Evolutionary conservation across 345 rosid species (phyloP), one percentile per base, ranked within the genome.

Genomic region (Melastoma malabathricum): DNA sequence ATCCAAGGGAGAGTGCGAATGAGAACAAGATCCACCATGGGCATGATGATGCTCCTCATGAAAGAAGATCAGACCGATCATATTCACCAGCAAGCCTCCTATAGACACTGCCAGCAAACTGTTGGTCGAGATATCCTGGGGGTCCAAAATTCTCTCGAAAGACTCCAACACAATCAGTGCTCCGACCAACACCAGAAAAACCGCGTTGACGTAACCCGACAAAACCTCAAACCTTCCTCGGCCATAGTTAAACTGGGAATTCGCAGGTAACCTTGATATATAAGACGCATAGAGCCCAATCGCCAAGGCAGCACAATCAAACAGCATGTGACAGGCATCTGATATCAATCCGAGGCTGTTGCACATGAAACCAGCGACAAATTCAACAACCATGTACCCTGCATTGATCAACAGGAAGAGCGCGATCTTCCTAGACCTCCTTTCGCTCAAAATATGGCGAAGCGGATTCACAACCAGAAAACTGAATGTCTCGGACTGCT

Each of bases 31-130:
- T 20, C 90, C 96, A 51, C 96, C 96, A 68, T 90, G 98, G 31
- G 96, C 98, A 75, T 86, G 98, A 72, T 90, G 92, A 77, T 90
- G 98, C 71, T 90, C 98, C 62, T 90, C 98, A 16, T 90, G 98
- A 64, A 90, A 90, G 79, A 90, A 90, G 47, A 90, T 72, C 66
- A 86, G 71, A 53, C 98, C 98, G 15, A 86, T 69, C 48, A 86
- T 59, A 76, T 90, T 86, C 56, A 90, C 98, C 14, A 84, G 53
- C 45, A 90, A 82, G 56, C 98, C 98, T 18, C 98, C 98, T 67
- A 90, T 70, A 0, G 98, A 86, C 65, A 90, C 98, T 51, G 66
- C 66, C 62, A 90, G 69, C 64, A 90, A 64, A 72, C 98, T 90
- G 58, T 52, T 75, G 0, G 96, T 90, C 22, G 96, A 90, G 61